Evolutionary conservation across 768 basidiomycete species (phyloP), one percentile per base, ranked within the genome.

Genomic region (Leucocoprinus birnbaumii): DNA sequence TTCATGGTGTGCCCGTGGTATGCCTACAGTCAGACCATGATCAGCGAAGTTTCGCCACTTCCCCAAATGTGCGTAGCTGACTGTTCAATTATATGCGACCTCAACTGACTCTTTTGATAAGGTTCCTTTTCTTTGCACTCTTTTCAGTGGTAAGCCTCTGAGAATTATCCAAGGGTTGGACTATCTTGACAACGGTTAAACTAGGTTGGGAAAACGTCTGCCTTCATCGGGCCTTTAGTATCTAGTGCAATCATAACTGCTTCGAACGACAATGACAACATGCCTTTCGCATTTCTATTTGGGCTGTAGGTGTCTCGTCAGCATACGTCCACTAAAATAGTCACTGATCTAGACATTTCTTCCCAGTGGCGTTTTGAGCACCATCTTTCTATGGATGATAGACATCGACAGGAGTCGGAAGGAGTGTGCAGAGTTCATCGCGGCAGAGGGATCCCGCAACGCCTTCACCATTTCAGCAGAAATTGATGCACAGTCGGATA

Each of bases 21-120:
- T 64, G 86, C 87, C 42, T 88, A 89, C 63, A 87, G 87, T 64
- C 86, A 89, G 66, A 89, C 86, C 1, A 86, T 90, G 89, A 90
- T 90, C 56, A 86, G 82, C 65, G 86, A 91, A 60, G 87, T 91
- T 24, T 86, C 83, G 38, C 86, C 84, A 37, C 67, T 83, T 51
- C 80, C 84, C 31, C 88, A 87, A 69, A 89, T 86, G 86, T 84
- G 65, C 35, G 73, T 65, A 19, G 16, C n/a, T 56, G 42, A 7
- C 19, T 48, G 22, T 43, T 8, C 18, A 25, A 18, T n/a, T 25
- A 18, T 46, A 18, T 31, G 16, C 16, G 21, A 47, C 21, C 13
- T 7, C 35, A 19, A 21, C 50, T 75, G 51, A 24, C 41, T 10
- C 14, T 24, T 21, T 49, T 37, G 14, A 53, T 43, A 21, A 72